Evolutionary conservation across 805 yeast genomes (phyloP), one percentile per base, ranked within the genome.

Genomic region (Yamadazyma kitorensis): DNA sequence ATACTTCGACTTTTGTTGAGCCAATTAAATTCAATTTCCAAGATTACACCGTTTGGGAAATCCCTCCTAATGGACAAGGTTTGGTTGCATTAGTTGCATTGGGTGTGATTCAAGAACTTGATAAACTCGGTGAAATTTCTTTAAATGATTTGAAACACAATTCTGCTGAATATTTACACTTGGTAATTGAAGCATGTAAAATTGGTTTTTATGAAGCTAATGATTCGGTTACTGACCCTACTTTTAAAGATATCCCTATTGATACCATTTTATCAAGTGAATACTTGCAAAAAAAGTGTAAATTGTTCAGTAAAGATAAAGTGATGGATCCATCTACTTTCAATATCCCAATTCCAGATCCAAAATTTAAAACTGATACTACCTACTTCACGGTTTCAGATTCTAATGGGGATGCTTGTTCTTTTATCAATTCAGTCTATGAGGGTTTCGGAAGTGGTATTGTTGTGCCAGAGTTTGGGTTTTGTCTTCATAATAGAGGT

Each of bases 61-160:
- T 84, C 42, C 93, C 95, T 8, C 95, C 95, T 10, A 84, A 80
- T 55, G 86, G 91, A 4, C 86, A 85, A 34, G 94, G 94, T 6
- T 57, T 85, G 10, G 84, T 85, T 28, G 93, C 89, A 0, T 61
- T 85, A 31, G 59, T 82, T 12, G 79, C 91, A 0, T 56, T 83
- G 31, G 93, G 91, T 0, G 64, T 81, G 27, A 70, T 85, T 42
- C 70, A 69, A 44, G 73, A 74, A 23, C 63, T 85, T 39, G 76
- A 75, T 20, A 60, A 59, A 12, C 39, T 49, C 12, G 72, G 74
- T 3, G 50, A 48, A 12, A 57, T 67, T 9, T 66, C 76, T 32
- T 49, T 82, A 26, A 45, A 55, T 29, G 38, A 47, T 3, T 32
- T 77, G 48, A 48, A 70, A 39, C 93, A 81, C 53, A 85, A 85